Conservation (phyloP, 345 rosid species). For the Angophora floribunda region DNA sequence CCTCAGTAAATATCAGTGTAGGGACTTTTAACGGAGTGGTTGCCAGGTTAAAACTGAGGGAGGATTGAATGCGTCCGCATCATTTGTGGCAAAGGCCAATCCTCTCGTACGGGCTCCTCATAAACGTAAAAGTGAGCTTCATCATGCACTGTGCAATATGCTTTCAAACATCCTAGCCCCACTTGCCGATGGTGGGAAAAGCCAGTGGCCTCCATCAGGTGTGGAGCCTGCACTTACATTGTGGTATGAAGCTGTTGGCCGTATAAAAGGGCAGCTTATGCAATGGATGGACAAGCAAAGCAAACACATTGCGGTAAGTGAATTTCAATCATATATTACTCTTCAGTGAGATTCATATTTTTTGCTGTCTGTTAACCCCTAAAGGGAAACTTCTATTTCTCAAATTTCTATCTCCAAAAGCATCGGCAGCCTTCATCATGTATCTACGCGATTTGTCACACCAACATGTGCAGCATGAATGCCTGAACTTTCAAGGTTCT, state of each 20-base stretch:
- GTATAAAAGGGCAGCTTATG: conserved; percentile 71
- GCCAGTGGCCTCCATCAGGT: conserved; percentile 96
- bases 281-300: conserved; percentile 99
- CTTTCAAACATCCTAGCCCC: conserved; percentile 94
- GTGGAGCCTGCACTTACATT: conserved; percentile 84
- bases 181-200: conserved; percentile 89
- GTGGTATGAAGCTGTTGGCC: conserved; percentile 98
- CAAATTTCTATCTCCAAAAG: background rate
- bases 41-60: conserved; percentile 93
- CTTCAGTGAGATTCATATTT: background rate
- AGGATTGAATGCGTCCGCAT: conserved; percentile 96
- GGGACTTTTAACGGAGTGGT: conserved; percentile 10
- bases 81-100: conserved; percentile 96
- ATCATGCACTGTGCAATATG: conserved; percentile 97
- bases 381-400: background rate
- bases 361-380: background rate
- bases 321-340: background rate
- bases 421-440: background rate
- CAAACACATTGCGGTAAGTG: conserved; percentile 87
- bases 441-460: background rate
- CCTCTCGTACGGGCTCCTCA: conserved; percentile 90
- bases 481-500: background rate
- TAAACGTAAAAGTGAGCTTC: conserved; percentile 91
- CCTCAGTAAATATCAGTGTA: background rate
- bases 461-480: background rate